phyloP scores from a whole-genome alignment of 768 basidiomycete species.

The Termitomyces sp. region DNA sequence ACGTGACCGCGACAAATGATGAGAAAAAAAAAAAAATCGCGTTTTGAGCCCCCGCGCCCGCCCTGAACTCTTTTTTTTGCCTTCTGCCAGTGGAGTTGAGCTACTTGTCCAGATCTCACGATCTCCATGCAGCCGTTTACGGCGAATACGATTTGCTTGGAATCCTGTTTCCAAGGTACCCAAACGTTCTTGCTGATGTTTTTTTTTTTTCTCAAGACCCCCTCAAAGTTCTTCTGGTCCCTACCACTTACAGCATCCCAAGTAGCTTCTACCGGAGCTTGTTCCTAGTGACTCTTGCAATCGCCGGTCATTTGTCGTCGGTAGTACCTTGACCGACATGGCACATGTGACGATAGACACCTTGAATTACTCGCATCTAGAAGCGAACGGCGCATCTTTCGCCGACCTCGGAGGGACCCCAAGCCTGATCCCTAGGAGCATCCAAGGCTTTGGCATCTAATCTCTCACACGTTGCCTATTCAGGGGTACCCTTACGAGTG shows the following conservation, averaged over 20 bases:
- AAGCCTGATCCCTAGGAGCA: not conserved
- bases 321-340: not conserved
- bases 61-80: not conserved
- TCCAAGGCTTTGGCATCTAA: not conserved
- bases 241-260: not conserved
- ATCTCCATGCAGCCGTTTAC: not conserved
- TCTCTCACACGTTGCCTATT: not conserved
- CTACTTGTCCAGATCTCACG: not conserved
- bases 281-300: not conserved
- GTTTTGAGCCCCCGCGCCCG: not conserved
- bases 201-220: not conserved
- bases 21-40: too few species aligned
- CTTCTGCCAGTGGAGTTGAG: not conserved
- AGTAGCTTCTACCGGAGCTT: not conserved
- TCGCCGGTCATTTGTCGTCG: not conserved
- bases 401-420: not conserved
- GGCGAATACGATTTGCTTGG: not conserved
- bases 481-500: not conserved
- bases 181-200: not conserved
- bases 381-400: not conserved
- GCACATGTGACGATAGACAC: not conserved
- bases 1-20: constrained; percentile 7
- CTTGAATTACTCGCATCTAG: not conserved
- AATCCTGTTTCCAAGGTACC: not conserved
- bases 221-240: not conserved